Conservation (phyloP, 2,329 filamentous ascomycete species). For the Colletotrichum trifolii region DNA sequence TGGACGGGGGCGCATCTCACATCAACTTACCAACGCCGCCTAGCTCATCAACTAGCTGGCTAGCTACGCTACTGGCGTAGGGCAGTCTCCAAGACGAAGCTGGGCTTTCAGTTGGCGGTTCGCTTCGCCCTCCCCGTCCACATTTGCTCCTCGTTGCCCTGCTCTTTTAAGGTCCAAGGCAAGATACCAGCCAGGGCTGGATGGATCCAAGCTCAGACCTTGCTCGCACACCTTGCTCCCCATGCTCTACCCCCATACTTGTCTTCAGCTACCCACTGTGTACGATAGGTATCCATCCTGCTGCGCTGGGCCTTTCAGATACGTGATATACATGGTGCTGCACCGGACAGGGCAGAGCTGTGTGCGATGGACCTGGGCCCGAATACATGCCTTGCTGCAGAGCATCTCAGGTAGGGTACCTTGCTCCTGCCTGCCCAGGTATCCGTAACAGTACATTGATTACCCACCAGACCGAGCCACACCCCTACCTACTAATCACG, state of each 20-base stretch:
- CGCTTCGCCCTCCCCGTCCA: background rate
- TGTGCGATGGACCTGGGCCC: constrained; percentile 26
- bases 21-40: no score
- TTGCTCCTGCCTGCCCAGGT: background rate
- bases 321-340: background rate
- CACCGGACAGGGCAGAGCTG: constrained; percentile 10
- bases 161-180: constrained; percentile 21
- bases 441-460: background rate
- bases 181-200: constrained; percentile 19
- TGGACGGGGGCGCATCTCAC: no score
- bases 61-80: background rate
- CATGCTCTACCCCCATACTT: constrained; percentile 6
- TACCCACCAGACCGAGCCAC: constrained; percentile 37
- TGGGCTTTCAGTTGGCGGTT: constrained; percentile 11
- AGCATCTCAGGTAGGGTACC: constrained; percentile 22
- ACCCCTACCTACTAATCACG: constrained; percentile 19
- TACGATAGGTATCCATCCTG: constrained; percentile 16
- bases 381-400: background rate
- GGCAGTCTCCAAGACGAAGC: constrained; percentile 5
- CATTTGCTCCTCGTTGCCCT: constrained; percentile 15
- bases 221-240: constrained; percentile 28
- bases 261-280: constrained; percentile 1
- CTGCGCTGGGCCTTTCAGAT: constrained; percentile 21
- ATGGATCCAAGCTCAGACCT: constrained; percentile 35
- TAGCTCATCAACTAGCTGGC: background rate